A percentile compares a stretch with the other conserved stretches of the same genome.
These are phyloP conservation scores for Aspergillus ibericus DNA, from an alignment of 2,329 filamentous ascomycete species.

Conservation along the genomic window DNA sequence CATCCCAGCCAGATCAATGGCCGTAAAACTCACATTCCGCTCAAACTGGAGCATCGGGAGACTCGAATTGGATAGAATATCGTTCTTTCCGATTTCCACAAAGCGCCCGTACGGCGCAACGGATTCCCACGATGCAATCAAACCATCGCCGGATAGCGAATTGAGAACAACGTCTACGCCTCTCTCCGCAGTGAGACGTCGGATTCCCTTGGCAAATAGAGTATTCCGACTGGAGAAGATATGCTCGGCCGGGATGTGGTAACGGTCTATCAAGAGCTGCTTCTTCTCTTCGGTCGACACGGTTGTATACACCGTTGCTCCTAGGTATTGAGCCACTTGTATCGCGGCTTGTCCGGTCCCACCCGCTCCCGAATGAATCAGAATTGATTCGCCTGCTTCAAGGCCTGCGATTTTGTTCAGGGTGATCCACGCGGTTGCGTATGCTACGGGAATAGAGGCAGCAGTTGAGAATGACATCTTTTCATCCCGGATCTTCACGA, in stretches of 20 bases:
- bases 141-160: slow-evolving; percentile 26
- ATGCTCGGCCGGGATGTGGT: slow-evolving; percentile 20
- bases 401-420: slow-evolving; percentile 17
- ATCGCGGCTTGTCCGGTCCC: slow-evolving; percentile 31
- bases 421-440: slow-evolving; percentile 6
- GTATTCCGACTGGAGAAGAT: slow-evolving; percentile 30
- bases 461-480: background rate
- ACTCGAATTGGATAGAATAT: slow-evolving; percentile 3
- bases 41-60: slow-evolving; percentile 16
- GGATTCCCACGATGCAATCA: slow-evolving; percentile 29
- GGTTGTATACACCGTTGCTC: slow-evolving; percentile 26
- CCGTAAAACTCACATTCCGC: slow-evolving; percentile 10
- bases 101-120: slow-evolving; percentile 29
- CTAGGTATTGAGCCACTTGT: slow-evolving; percentile 25
- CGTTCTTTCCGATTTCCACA: slow-evolving; percentile 16
- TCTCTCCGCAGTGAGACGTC: slow-evolving; percentile 16
- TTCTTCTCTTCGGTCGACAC: slow-evolving; percentile 27
- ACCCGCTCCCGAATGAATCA: slow-evolving; percentile 31
- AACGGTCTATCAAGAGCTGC: slow-evolving; percentile 23
- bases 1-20: slow-evolving; percentile 6
- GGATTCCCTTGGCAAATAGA: slow-evolving; percentile 23
- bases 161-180: slow-evolving; percentile 30
- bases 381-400: slow-evolving; percentile 19
- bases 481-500: background rate
- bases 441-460: slow-evolving; percentile 7